Base-by-base conservation (phyloP, 2,329 filamentous ascomycete species). In the Cercospora berteroae region DNA sequence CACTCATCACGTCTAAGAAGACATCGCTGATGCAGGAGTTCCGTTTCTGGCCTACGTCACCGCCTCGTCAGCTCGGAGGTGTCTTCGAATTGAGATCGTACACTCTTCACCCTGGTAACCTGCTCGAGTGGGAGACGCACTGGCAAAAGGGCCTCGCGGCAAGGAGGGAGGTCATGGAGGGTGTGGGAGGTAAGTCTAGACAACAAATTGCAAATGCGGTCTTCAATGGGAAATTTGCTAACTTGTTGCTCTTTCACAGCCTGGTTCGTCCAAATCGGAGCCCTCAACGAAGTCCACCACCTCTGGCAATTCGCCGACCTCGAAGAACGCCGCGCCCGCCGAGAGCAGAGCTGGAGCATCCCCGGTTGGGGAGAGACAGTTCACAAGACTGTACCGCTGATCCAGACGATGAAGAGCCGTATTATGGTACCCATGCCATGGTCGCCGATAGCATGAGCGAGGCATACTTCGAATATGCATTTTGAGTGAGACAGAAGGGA, bases 21-120 rank as follows among this genome's bases (percentile, higher is more conserved):
- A 91, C 90, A 4, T 97, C 94, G 0, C 86, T 99, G 61, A 99
- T 99, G 95, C 95, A 99, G 80, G 95, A 99, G 80, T 99, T 99
- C 82, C 97, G 94, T 39, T 99, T 99, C 86, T 99, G 95, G 95
- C 95, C 95, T 1, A 99, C 95, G 3, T 94, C 93, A 0, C 87
- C 94, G 5, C 95, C 95, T 0, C 92, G 95, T 68, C 85, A 92
- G 75, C 87, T 99, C 0, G 95, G 95, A 64, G 95, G 95, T 56
- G 81, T 99, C 50, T 99, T 99, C 78, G 95, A 99, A 83, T 86
- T 99, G 36, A 92, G 95, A 62, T 97, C 95, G 1, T 99, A 99
- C 83, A 97, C 93, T 5, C 86, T 99, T 23, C 93, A 97, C 78
- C 95, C 95, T 0, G 95, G 95, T 50, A 97, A 97, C 79, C 85